phyloP scores from a whole-genome alignment of 352 stramenopile genomes.

The Phytophthora cactorum region DNA sequence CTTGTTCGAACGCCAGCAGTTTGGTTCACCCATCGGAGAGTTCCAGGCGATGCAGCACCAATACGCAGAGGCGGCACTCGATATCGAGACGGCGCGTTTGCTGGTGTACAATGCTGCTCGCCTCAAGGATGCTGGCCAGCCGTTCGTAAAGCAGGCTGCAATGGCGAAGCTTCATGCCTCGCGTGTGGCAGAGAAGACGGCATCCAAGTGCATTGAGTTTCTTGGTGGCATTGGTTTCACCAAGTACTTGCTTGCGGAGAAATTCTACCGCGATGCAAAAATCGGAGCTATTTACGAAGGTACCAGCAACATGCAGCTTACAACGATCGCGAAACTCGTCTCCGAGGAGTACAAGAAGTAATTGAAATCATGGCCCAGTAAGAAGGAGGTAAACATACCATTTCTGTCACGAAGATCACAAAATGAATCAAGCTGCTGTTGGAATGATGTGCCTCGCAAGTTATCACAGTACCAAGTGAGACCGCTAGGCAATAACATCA shows the following conservation, averaged over 20 bases:
- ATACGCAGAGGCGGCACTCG: conserved; percentile 94
- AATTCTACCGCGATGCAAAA: conserved; percentile 98
- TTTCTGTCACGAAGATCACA: neutral
- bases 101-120: conserved; percentile 96
- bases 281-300: conserved; percentile 98
- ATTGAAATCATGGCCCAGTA: conserved; percentile 2
- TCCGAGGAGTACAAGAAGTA: conserved; percentile 90
- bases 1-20: conserved; percentile 95
- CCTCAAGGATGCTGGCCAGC: conserved; percentile 93
- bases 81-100: conserved; percentile 93
- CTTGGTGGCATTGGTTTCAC: conserved; percentile 96
- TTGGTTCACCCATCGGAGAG: conserved; percentile 94
- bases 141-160: conserved; percentile 97
- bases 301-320: conserved; percentile 98
- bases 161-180: conserved; percentile 97
- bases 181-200: conserved; percentile 95
- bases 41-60: conserved; percentile 98
- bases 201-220: conserved; percentile 96
- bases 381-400: neutral
- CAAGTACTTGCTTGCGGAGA: conserved; percentile 94
- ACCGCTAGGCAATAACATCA: too few relatives aligned
- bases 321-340: conserved; percentile 92
- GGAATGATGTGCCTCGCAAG: neutral
- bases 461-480: too few relatives aligned
- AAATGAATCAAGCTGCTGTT: conserved; percentile 4